Evolutionary conservation across 495 filamentous ascomycete species (phyloP).

Genomic region (Xylaria intraflava): DNA sequence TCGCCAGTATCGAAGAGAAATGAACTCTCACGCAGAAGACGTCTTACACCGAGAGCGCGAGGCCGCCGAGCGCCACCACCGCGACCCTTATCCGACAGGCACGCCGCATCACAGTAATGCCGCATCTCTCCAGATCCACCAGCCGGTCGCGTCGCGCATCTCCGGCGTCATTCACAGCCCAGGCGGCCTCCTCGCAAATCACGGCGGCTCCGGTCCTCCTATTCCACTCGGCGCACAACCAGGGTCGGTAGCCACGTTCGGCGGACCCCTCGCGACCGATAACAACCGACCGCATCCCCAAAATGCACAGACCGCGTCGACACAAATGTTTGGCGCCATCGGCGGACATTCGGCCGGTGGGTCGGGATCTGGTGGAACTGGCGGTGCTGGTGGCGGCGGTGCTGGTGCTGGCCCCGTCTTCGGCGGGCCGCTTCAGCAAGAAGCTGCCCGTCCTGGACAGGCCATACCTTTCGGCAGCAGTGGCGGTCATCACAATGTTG

Average conservation of each 20-base stretch:
- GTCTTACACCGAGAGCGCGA: conserved; percentile 46
- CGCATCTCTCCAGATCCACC: conserved; percentile 79
- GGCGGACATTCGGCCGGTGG: conserved; percentile 36
- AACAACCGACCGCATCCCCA: conserved; percentile 53
- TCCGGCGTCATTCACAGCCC: conserved; percentile 78
- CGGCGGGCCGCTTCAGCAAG: conserved; percentile 45
- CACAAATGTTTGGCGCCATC: conserved; percentile 55
- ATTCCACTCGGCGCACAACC: conserved; percentile 58
- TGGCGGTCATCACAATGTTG: background rate
- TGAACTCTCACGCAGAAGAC: conserved; percentile 28
- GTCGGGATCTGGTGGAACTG: conserved; percentile 25
- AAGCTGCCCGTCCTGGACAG: conserved; percentile 40
- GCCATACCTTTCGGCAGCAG: conserved; percentile 35
- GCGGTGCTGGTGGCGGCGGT: conserved; percentile 29
- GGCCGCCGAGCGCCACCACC: conserved; percentile 59
- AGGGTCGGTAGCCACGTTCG: conserved; percentile 61
- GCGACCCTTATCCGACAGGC: conserved; percentile 52
- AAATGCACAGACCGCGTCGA: conserved; percentile 55
- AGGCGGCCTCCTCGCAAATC: conserved; percentile 73
- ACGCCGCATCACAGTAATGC: conserved; percentile 75
- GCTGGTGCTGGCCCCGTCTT: conserved; percentile 33
- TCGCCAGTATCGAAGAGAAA: conserved; percentile 11
- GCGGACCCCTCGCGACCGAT: conserved; percentile 56
- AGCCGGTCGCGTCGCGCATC: conserved; percentile 78
- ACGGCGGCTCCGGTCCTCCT: conserved; percentile 52